phyloP scores from a whole-genome alignment of 1,139 yeast genomes.

The Pneumocystis sp. region DNA sequence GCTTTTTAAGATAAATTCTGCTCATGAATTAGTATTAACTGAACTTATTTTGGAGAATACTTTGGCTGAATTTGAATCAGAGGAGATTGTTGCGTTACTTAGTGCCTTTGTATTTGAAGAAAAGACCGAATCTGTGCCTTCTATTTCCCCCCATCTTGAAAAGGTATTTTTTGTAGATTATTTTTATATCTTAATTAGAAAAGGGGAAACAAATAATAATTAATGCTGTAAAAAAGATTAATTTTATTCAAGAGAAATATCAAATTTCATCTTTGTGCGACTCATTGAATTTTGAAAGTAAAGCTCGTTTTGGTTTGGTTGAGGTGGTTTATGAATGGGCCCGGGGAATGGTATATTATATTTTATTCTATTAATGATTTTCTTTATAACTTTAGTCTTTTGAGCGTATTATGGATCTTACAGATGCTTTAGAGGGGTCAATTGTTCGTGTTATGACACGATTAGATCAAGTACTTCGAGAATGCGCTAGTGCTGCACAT shows the following conservation, averaged over 20 bases:
- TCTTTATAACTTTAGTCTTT: slow-evolving; percentile 32
- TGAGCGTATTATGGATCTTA: slow-evolving; percentile 74
- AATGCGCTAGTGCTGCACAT: slow-evolving; percentile 84
- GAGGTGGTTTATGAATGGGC: slow-evolving; percentile 98
- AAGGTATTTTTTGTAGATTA: not conserved
- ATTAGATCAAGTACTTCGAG: slow-evolving; percentile 86
- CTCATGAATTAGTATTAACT: slow-evolving; percentile 79
- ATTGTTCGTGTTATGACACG: slow-evolving; percentile 94
- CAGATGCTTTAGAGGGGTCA: slow-evolving; percentile 89
- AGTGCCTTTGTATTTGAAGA: slow-evolving; percentile 93
- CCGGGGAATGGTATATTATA: slow-evolving; percentile 42
- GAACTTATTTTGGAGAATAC: slow-evolving; percentile 83
- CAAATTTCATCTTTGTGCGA: slow-evolving; percentile 33
- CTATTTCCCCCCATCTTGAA: slow-evolving; percentile 71
- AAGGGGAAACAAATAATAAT: slow-evolving; percentile 53
- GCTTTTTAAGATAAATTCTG: slow-evolving; percentile 42
- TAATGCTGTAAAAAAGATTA: slow-evolving; percentile 51
- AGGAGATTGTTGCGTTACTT: slow-evolving; percentile 83
- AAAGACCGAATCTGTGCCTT: slow-evolving; percentile 39
- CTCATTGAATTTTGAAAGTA: slow-evolving; percentile 39
- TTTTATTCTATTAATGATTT: not conserved
- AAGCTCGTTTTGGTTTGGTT: slow-evolving; percentile 73
- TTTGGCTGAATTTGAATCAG: slow-evolving; percentile 84
- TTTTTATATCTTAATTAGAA: not conserved
- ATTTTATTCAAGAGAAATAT: slow-evolving; percentile 47